Percentiles rank a stretch among this genome's conserved stretches.
These are phyloP conservation scores for Fusarium vanettenii DNA, from an alignment of 2,329 filamentous ascomycete species.

Conservation along the genomic window DNA sequence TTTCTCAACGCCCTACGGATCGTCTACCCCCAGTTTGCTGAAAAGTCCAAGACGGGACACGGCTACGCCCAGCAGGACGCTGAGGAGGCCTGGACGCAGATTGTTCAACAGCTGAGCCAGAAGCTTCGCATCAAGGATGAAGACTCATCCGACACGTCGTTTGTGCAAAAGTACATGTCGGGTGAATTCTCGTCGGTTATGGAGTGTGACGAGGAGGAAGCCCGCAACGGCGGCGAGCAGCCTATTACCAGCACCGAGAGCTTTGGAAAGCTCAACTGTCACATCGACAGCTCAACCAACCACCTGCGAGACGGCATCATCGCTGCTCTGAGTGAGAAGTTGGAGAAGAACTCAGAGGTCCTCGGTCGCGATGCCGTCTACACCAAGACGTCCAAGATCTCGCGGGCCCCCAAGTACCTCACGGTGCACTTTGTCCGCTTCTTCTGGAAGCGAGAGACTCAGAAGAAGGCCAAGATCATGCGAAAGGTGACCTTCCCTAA, in stretches of 20 bases:
- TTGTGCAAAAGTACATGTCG: slow-evolving; percentile 91
- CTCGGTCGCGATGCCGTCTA: slow-evolving; percentile 85
- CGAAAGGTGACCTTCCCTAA: slow-evolving; percentile 96
- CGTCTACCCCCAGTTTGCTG: slow-evolving; percentile 91
- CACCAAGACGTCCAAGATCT: slow-evolving; percentile 91
- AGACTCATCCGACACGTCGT: slow-evolving; percentile 69
- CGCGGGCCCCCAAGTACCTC: slow-evolving; percentile 91
- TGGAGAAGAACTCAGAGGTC: slow-evolving; percentile 87
- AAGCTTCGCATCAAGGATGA: slow-evolving; percentile 76
- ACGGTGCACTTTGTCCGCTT: slow-evolving; percentile 98
- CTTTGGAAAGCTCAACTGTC: slow-evolving; percentile 95
- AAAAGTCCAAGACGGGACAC: slow-evolving; percentile 82
- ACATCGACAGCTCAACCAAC: slow-evolving; percentile 89
- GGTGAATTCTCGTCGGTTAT: slow-evolving; percentile 83
- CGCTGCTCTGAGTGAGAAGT: slow-evolving; percentile 84
- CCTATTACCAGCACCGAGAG: slow-evolving; percentile 74
- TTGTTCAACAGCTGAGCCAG: slow-evolving; percentile 83
- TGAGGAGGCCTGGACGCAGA: slow-evolving; percentile 98
- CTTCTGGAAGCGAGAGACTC: slow-evolving; percentile 94
- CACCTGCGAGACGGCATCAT: slow-evolving; percentile 90
- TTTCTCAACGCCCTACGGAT: slow-evolving; percentile 85
- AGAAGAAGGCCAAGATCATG: slow-evolving; percentile 99
- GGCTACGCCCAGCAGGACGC: slow-evolving; percentile 98
- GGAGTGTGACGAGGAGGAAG: slow-evolving; percentile 84
- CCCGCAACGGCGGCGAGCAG: slow-evolving; percentile 79